Evolutionary conservation across 306 rosid genomes (phyloP), one percentile per base, ranked within the genome.

Genomic region (Prosopis cineraria): DNA sequence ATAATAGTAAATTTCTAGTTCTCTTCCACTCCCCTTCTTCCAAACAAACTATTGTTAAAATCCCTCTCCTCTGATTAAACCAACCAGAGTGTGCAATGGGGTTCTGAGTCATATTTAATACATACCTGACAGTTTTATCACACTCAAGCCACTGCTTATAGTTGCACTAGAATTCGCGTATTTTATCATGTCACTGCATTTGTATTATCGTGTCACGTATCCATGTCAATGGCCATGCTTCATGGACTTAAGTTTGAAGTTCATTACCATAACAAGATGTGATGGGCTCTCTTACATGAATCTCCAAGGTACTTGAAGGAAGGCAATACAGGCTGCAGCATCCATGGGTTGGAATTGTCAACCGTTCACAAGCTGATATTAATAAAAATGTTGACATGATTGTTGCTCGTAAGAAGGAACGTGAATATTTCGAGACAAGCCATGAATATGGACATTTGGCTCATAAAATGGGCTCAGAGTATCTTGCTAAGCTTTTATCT

Each of bases 271-370:
- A 25, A 30, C 62, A 69, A 79, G 72, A 68, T 44, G 43, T 77
- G 85, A 78, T 53, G 47, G 31, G 53, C 67, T 30, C 24, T 85
- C 33, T 79, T 82, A 16, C 70, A 64, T 84, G 81, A 80, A 80
- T 80, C 84, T 82, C 88, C 19, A 83, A 94, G 98, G 97, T 94
- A 77, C 87, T 94, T 25, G 98, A 94, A 85, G 98, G 98, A 80
- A 87, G 97, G 84, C 78, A 91, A 75, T 94, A 94, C 85, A 86
- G 97, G 72, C 90, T 94, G 88, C 97, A 92, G 78, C 97, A 94
- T 83, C 98, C 98, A 69, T 94, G 98, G 98, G 97, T 94, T 79
- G 98, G 98, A 83, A 87, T 94, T 80, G 98, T 94, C 76, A 94
- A 94, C 81, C 98, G 98, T 87, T 94, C 98, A 43, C 98, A 94